Conservation (phyloP, 108 stramenopile genomes). For the Skeletonema marinoi region DNA sequence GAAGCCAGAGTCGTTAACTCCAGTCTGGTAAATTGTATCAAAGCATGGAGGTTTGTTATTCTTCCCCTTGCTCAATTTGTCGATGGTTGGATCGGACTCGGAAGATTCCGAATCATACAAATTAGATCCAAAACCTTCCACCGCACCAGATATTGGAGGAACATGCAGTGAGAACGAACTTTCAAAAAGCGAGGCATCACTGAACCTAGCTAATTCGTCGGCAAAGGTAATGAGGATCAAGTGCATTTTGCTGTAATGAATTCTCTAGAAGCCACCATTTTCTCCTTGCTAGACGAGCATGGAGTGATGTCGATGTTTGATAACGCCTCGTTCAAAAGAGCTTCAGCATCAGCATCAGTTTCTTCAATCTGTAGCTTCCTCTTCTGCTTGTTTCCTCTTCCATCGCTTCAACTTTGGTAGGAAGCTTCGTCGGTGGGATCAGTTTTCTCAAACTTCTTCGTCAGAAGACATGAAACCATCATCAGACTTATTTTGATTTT, state of each 20-base stretch:
- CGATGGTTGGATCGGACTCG: conserved; percentile 34
- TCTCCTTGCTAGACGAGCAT: background rate
- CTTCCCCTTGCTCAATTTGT: conserved; percentile 50
- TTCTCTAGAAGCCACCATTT: background rate
- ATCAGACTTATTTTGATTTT: background rate
- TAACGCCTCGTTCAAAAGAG: conserved; percentile 27
- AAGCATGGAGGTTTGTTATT: conserved; percentile 53
- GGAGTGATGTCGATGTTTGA: background rate
- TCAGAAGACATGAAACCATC: conserved; percentile 34
- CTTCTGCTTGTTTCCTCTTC: conserved; percentile 6
- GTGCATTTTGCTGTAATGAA: background rate
- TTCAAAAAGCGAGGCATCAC: conserved; percentile 72
- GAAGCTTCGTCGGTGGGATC: background rate
- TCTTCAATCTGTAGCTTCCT: background rate
- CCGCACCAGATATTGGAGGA: conserved; percentile 66
- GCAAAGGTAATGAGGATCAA: conserved; percentile 29
- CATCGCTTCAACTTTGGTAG: background rate
- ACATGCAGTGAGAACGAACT: conserved; percentile 41
- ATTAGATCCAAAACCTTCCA: conserved; percentile 67
- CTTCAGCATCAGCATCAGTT: conserved; percentile 17
- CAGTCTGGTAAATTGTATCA: conserved; percentile 47
- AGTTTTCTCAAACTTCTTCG: conserved; percentile 17
- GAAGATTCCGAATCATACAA: conserved; percentile 12
- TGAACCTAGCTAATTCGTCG: conserved; percentile 32
- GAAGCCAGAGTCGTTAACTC: conserved; percentile 59